A percentile compares a stretch with the other conserved stretches of the same genome.
phyloP scores from a whole-genome alignment of 148 eudicot species.

The Linanthus parryae region DNA sequence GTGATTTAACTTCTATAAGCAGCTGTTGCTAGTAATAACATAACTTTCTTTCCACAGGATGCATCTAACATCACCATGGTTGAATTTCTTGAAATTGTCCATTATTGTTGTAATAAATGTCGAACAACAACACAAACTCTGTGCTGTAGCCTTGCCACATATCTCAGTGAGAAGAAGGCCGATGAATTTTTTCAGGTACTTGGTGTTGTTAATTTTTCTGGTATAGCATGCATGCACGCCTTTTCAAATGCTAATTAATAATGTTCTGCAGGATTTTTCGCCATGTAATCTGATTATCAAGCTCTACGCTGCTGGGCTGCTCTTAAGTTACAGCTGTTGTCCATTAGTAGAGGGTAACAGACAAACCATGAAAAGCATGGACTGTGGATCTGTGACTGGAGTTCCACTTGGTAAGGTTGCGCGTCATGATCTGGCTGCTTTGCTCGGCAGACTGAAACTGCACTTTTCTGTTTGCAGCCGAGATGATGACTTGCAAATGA shows the following conservation, averaged over 20 bases:
- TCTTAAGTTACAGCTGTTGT: slow-evolving; percentile 24
- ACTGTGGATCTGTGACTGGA: slow-evolving; percentile 14
- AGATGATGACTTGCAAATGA: slow-evolving; percentile 11
- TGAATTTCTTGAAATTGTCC: slow-evolving; percentile 58
- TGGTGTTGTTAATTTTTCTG: slow-evolving; percentile 4
- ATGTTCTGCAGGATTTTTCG: slow-evolving; percentile 37
- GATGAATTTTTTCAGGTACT: slow-evolving; percentile 41
- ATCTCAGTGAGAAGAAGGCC: slow-evolving; percentile 39
- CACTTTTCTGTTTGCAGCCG: slow-evolving; percentile 13
- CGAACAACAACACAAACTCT: slow-evolving; percentile 27
- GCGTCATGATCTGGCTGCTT: slow-evolving; percentile 30
- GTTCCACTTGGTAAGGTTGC: slow-evolving; percentile 26
- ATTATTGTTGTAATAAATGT: slow-evolving; percentile 55
- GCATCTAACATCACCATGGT: slow-evolving; percentile 18
- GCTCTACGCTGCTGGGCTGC: slow-evolving; percentile 55
- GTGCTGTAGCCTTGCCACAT: slow-evolving; percentile 36
- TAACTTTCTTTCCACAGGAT: no score
- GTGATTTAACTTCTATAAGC: no score
- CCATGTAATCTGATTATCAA: slow-evolving; percentile 34
- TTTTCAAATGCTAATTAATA: neutral
- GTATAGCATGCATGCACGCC: neutral
- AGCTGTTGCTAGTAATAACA: no score
- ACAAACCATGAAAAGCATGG: slow-evolving; percentile 14
- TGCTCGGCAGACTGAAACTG: slow-evolving; percentile 23
- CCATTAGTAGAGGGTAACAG: slow-evolving; percentile 16